Base-by-base conservation (phyloP, 2,329 filamentous ascomycete genomes). In the Fusarium subglutinans region DNA sequence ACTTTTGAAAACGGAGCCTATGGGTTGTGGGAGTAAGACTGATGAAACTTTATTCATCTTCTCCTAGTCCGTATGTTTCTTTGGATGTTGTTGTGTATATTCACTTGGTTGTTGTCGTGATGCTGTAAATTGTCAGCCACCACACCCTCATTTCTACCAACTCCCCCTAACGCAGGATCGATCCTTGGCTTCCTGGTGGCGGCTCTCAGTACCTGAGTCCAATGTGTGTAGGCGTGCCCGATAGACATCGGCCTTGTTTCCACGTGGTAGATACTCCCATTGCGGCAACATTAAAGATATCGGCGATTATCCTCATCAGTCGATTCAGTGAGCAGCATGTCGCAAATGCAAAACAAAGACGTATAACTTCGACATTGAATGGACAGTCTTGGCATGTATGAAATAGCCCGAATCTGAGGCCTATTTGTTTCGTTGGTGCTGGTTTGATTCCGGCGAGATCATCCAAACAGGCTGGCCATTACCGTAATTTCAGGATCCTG, bases 311-410 rank as follows among this genome's bases (percentile, higher is more conserved):
- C 51, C 24, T 22, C 28, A 18, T 13, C 30, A 13, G 24, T 22
- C 26, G 17, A 15, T n/a, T 38, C 35, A n/a, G 26, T 35, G 35
- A 43, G 20, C 26, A 43, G 18, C 22, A 43, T 24, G 22, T 66
- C 63, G 69, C 66, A 56, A 59, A 64, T 69, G 53, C 45, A 75
- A 44, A 59, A 54, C 26, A 22, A 55, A 30, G 12, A 20, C 11
- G 13, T 30, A 18, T 17, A n/a, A 13, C 26, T 22, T 43, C 35
- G 35, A 17, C 7, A 8, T 33, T 15, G 22, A 44, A 12, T 11
- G 33, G 28, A 12, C 22, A 26, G 35, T 58, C 17, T 8, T 33
- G 20, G 17, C 3, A 4, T 47, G 11, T 35, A 20, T 30, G 28
- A 24, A 17, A 48, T 41, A n/a, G 3, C 30, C 17, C 12, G 9